Conservation (phyloP, 345 rosid species). For the Noccaea bulbosa region DNA sequence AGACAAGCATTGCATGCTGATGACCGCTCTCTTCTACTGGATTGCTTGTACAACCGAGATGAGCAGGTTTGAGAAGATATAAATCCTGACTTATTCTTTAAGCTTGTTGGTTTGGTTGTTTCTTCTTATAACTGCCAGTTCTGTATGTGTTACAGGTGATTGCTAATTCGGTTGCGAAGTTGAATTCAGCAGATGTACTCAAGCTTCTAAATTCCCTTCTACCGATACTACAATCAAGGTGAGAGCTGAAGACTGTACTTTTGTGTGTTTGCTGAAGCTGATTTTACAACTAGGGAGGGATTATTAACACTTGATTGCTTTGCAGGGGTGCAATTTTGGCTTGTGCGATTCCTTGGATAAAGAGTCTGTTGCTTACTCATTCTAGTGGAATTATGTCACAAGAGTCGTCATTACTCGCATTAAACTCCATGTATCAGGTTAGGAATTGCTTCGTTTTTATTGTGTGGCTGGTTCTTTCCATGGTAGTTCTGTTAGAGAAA, state of each 20-base stretch:
- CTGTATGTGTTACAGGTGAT: conserved; percentile 60
- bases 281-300: neutral
- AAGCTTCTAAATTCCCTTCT: conserved; percentile 75
- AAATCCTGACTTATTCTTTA: too few species aligned
- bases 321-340: conserved; percentile 89
- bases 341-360: conserved; percentile 91
- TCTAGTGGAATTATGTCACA: conserved; percentile 86
- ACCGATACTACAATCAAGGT: conserved; percentile 85
- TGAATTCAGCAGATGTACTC: conserved; percentile 77
- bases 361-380: conserved; percentile 78
- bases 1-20: conserved; percentile 90
- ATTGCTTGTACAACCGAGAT: conserved; percentile 88
- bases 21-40: conserved; percentile 82
- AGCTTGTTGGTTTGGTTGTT: neutral
- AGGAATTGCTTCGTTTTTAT: neutral
- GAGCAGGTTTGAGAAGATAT: conserved; percentile 59
- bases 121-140: neutral
- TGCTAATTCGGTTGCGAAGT: conserved; percentile 70
- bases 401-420: conserved; percentile 67
- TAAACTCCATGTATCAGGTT: conserved; percentile 93
- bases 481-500: neutral
- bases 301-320: neutral
- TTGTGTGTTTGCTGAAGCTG: conserved; percentile 11
- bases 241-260: neutral
- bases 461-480: too few species aligned